Evolutionary conservation across 2,329 filamentous ascomycete genomes (phyloP).

Genomic region (Pyricularia grisea): DNA sequence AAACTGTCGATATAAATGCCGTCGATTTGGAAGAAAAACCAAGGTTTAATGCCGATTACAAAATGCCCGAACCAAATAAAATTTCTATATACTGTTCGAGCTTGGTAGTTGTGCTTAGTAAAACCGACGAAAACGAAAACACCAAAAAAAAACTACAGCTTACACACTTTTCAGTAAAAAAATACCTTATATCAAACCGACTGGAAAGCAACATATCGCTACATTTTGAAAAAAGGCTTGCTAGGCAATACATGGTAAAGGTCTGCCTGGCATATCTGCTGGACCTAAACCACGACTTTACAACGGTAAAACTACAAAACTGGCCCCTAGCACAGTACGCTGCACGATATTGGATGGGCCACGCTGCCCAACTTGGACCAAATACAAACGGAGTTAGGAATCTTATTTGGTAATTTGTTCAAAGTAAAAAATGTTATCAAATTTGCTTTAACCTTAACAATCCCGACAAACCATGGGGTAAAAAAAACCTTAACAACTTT

Average conservation of each 20-base stretch:
- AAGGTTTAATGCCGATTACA: not conserved
- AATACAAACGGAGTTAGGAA: not conserved
- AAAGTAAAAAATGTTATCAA: not conserved
- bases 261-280: not conserved
- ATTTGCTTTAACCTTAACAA: not conserved
- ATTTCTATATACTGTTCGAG: not conserved
- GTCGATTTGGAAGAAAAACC: not conserved
- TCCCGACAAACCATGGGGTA: not conserved
- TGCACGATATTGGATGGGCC: not conserved
- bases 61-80: not conserved
- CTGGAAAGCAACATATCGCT: not conserved
- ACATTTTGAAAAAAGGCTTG: not conserved
- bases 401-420: not conserved
- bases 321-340: not conserved
- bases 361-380: not conserved
- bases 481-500: not conserved
- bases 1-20: not conserved
- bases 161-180: not conserved
- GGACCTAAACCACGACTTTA: not conserved
- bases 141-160: not conserved
- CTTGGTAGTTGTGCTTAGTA: not conserved
- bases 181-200: not conserved
- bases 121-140: not conserved
- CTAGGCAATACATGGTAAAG: not conserved
- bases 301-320: not conserved